Base-by-base conservation (phyloP, 805 yeast species). In the Cyberlindnera euphorbiiphila region DNA sequence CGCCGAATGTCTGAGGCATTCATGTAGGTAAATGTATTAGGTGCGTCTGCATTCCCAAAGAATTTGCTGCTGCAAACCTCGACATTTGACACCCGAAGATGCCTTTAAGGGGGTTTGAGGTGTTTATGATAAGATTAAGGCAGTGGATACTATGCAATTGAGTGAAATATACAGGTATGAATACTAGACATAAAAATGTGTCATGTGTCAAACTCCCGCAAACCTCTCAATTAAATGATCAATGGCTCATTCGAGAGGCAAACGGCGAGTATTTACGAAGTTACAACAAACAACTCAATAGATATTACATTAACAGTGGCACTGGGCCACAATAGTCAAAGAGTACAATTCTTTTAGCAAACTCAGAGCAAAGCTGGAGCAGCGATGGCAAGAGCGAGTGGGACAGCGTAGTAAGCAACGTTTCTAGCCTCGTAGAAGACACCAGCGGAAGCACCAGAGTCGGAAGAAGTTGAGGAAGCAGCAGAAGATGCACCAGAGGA, bases 321-420 rank as follows among this genome's bases (percentile, higher is more conserved):
- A 12, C 25, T 10, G 17, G 9, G 17, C 11, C 19, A n/a, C 11
- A 11, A n/a, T 4, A 2, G 25, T 41, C 26, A 47, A 15, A 47
- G 38, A 12, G 8, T n/a, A 11, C 11, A 11, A 12, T 9, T 21
- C 9, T 6, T n/a, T 6, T 24, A 12, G 10, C 6, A 8, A 4
- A 2, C 27, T 43, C 31, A 49, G 15, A 48, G 37, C 16, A 47
- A 34, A 9, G 42, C 39, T 34, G 53, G 51, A 10, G 23, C 30
- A 27, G 43, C 25, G 28, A 43, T 30, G 13, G 42, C 31, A 19
- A 41, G 14, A 19, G 26, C 35, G 25, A 43, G 21, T 27, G 54
- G 50, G 29, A 43, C 39, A 14, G 39, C 42, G 29, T 37, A 37
- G 26, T 34, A 29, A n/a, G 33, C 40, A 15, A 39, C 35, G 25